phyloP scores from a whole-genome alignment of 2,329 filamentous ascomycete species.

The Aplosporella prunicola region DNA sequence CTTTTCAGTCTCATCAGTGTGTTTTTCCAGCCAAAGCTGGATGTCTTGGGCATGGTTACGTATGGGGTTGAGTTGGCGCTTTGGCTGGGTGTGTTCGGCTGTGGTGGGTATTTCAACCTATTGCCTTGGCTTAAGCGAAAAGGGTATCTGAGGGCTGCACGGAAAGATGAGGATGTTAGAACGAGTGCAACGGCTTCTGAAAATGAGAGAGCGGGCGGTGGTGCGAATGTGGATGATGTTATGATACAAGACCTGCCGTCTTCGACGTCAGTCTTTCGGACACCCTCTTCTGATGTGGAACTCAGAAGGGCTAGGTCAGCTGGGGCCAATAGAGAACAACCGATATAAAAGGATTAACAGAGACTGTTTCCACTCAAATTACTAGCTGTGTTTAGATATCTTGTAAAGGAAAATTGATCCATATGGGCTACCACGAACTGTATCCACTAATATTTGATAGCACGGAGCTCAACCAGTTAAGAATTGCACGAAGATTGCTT shows the following conservation, averaged over 20 bases:
- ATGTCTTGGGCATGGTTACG: slow-evolving; percentile 55
- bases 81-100: slow-evolving; percentile 59
- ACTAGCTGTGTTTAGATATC: too few relatives aligned
- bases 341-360: too few relatives aligned
- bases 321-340: too few relatives aligned
- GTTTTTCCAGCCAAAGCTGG: slow-evolving; percentile 49
- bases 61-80: slow-evolving; percentile 57
- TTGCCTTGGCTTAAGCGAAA: slow-evolving; percentile 45
- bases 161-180: too few relatives aligned
- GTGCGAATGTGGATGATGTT: slow-evolving; percentile 16
- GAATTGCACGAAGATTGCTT: too few relatives aligned
- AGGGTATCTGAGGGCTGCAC: too few relatives aligned
- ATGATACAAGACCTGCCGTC: slow-evolving; percentile 44
- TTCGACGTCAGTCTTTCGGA: slow-evolving; percentile 56
- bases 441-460: too few relatives aligned
- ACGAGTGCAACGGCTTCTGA: too few relatives aligned
- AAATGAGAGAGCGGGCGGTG: background rate
- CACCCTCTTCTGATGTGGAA: slow-evolving; percentile 37
- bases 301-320: slow-evolving; percentile 6
- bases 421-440: too few relatives aligned
- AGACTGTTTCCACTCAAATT: too few relatives aligned
- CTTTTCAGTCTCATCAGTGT: slow-evolving; percentile 57
- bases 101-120: slow-evolving; percentile 56
- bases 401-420: too few relatives aligned
- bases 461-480: too few relatives aligned